Percentiles rank a stretch among this genome's conserved stretches.
Conservation (phyloP, 306 rosid genomes). For the Cicer cuneatum region DNA sequence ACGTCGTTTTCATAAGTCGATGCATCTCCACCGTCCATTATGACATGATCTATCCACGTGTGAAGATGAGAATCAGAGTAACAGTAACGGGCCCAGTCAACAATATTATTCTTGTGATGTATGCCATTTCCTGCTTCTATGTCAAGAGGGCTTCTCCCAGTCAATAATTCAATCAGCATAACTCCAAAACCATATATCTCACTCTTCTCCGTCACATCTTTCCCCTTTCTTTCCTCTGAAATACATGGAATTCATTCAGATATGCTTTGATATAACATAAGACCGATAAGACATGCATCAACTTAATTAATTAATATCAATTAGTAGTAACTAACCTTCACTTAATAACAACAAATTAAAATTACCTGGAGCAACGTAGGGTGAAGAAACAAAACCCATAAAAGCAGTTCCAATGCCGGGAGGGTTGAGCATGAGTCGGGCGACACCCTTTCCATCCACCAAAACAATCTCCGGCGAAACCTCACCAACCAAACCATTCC, state of each 20-base stretch:
- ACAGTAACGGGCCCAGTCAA: constrained; percentile 90
- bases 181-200: constrained; percentile 78
- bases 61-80: constrained; percentile 77
- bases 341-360: background rate
- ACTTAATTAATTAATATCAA: background rate
- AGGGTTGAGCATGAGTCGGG: constrained; percentile 59
- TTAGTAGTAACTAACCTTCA: no score
- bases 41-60: constrained; percentile 65
- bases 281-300: background rate
- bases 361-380: constrained; percentile 76
- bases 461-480: constrained; percentile 64
- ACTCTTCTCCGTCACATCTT: constrained; percentile 64
- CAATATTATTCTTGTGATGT: constrained; percentile 52
- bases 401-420: constrained; percentile 40
- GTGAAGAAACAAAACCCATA: constrained; percentile 51
- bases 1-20: constrained; percentile 54
- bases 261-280: constrained; percentile 10
- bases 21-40: constrained; percentile 58
- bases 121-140: constrained; percentile 50
- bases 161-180: constrained; percentile 68
- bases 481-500: constrained; percentile 49
- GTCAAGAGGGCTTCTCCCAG: constrained; percentile 75
- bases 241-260: background rate
- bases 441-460: constrained; percentile 56
- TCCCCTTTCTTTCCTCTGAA: constrained; percentile 59